phyloP scores from a whole-genome alignment of 2,329 filamentous ascomycete species.

The Hymenoscyphus repandus region DNA sequence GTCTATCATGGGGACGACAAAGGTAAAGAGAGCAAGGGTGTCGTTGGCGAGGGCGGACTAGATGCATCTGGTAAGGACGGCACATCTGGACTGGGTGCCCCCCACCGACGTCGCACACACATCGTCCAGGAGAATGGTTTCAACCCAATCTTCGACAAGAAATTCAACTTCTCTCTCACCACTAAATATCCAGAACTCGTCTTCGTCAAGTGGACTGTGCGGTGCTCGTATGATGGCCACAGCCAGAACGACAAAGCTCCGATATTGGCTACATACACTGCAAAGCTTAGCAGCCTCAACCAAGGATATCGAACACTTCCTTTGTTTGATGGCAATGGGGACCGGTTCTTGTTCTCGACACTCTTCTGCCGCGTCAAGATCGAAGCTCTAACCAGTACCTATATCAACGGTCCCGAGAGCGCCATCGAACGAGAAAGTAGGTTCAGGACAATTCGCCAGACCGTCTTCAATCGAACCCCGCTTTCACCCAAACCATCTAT shows the following conservation, averaged over 20 bases:
- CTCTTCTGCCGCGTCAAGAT: constrained; percentile 84
- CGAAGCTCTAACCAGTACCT: constrained; percentile 50
- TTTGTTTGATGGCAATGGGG: constrained; percentile 80
- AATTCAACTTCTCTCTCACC: constrained; percentile 73
- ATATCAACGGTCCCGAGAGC: constrained; percentile 44
- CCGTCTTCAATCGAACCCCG: constrained; percentile 48
- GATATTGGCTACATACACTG: constrained; percentile 82
- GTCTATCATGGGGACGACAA: constrained; percentile 93
- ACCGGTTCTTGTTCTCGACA: constrained; percentile 91
- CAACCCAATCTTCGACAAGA: constrained; percentile 81
- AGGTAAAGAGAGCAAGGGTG: constrained; percentile 75
- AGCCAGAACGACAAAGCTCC: constrained; percentile 58
- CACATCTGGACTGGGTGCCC: constrained; percentile 62
- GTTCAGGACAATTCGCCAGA: constrained; percentile 51
- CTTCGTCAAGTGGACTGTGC: constrained; percentile 89
- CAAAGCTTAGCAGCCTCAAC: constrained; percentile 83
- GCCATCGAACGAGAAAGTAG: constrained; percentile 43
- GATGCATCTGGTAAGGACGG: constrained; percentile 60
- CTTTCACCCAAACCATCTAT: constrained; percentile 25
- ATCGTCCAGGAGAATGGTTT: constrained; percentile 87
- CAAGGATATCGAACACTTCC: constrained; percentile 91
- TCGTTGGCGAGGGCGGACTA: constrained; percentile 59
- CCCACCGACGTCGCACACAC: constrained; percentile 72
- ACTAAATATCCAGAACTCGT: constrained; percentile 94
- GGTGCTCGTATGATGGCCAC: constrained; percentile 74